Evolutionary conservation across 176 grass and related monocot species (phyloP), one percentile per base, ranked within the genome.

Genomic region (Aegilops speltoides): DNA sequence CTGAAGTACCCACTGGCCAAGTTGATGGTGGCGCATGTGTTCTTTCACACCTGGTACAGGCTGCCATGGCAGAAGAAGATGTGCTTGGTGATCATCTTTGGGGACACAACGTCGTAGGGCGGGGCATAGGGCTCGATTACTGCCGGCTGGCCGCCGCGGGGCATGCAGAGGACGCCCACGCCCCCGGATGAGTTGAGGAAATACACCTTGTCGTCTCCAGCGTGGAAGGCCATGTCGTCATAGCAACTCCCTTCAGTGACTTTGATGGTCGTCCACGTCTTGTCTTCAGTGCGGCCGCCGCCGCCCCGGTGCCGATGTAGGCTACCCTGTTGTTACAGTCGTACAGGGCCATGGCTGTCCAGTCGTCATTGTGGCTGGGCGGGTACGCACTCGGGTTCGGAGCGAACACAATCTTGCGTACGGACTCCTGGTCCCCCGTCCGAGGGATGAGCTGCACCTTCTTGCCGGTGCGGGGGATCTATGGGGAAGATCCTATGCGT

Each of bases 161-260:
- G 52, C 34, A 36, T 20, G 67, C 10, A 8, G 8, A 69, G 32
- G 1, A 69, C 32, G 32, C 4, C 16, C 67, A 69, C 17, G 17
- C 2, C 8, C 17, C 67, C 67, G 3, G 15, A 10, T 69, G 17
- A 3, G 11, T 4, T 8, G 17, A 69, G 67, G 3, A 33, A 37
- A 32, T 69, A 69, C 16, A 69, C 16, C 66, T 69, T 69, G 66
- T 14, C 24, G 45, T 7, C 28, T 23, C 3, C 22, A 7, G 28
- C 37, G 19, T 74, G 26, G n/a, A 40, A 82, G 7, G 29, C 69
- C n/a, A 87, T 26, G 70, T 87, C 79, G n/a, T 16, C 41, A 70
- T 54, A 82, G 60, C 14, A 12, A 0, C 37, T 81, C 41, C 1
- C 2, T 10, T 1, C 11, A 31, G 17, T 1, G 15, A 56, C 0